A percentile compares a stretch with the other conserved stretches of the same genome.
Conservation (phyloP, 1,139 yeast species). For the Meyerozyma smithsonii region DNA sequence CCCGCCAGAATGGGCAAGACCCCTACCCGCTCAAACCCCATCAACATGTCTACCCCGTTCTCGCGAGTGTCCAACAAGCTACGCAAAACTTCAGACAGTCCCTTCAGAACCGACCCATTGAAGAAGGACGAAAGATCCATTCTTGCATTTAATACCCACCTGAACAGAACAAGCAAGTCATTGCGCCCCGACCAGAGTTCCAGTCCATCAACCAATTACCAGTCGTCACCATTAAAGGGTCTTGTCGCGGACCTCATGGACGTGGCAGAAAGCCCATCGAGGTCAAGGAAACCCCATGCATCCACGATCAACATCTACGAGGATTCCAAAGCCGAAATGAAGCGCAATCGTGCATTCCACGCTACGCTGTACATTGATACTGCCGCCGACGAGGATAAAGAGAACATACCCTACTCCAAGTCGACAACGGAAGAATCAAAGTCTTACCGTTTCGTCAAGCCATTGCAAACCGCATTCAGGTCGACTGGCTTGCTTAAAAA, state of each 20-base stretch:
- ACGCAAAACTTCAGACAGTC: slow-evolving; percentile 4
- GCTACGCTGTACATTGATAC: not conserved
- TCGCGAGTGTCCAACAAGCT: slow-evolving; percentile 6
- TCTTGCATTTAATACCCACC: slow-evolving; percentile 6
- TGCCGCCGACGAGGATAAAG: slow-evolving; percentile 25
- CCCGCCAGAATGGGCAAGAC: slow-evolving; percentile 31
- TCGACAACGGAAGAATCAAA: slow-evolving; percentile 38
- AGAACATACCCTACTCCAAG: slow-evolving; percentile 21
- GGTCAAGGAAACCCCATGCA: slow-evolving; percentile 11
- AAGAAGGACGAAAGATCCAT: not conserved
- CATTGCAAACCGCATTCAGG: slow-evolving; percentile 79
- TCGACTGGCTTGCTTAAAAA: slow-evolving; percentile 74
- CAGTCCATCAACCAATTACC: slow-evolving; percentile 6
- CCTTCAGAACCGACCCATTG: not conserved
- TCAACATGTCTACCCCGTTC: slow-evolving; percentile 1
- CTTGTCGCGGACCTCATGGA: slow-evolving; percentile 18
- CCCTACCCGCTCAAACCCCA: slow-evolving; percentile 22
- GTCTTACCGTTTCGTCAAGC: slow-evolving; percentile 70
- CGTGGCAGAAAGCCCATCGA: slow-evolving; percentile 29
- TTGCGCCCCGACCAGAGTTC: not conserved
- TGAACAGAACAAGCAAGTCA: slow-evolving; percentile 13
- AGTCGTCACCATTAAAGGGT: slow-evolving; percentile 19
- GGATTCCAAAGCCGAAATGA: slow-evolving; percentile 11
- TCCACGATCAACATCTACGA: slow-evolving; percentile 12
- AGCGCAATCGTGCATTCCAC: slow-evolving; percentile 2